phyloP scores from a whole-genome alignment of 108 stramenopile species.

The Nannochloropsis gaditana region DNA sequence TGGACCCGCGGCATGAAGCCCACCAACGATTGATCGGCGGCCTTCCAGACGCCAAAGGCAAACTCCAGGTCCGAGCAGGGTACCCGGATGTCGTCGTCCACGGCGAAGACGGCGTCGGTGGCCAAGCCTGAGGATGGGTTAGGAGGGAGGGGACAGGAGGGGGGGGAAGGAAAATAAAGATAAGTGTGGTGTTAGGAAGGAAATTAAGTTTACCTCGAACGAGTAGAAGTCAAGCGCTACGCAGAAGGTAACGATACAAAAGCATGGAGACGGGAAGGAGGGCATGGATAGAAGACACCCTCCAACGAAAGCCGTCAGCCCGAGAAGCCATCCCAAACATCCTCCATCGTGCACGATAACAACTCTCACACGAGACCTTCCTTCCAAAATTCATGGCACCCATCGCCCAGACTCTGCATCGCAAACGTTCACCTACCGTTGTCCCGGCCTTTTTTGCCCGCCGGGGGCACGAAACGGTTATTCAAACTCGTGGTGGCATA shows the following conservation, averaged over 20 bases:
- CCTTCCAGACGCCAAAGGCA: conserved; percentile 43
- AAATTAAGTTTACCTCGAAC: background rate
- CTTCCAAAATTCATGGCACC: too few relatives aligned
- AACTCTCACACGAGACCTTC: background rate
- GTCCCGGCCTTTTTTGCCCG: background rate
- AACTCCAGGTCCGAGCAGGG: conserved; percentile 44
- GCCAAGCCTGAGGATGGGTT: background rate
- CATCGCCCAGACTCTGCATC: too few relatives aligned
- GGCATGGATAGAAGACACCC: background rate
- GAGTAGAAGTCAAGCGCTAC: background rate
- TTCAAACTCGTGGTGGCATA: conserved; percentile 37
- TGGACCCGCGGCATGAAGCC: background rate
- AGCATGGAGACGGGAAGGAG: too few relatives aligned
- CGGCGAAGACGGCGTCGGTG: conserved; percentile 52
- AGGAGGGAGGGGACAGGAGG: background rate
- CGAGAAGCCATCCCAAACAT: background rate
- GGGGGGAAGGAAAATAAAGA: background rate
- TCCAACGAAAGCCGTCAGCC: background rate
- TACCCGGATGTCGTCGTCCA: conserved; percentile 53
- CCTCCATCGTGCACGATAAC: background rate
- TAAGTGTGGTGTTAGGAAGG: too few relatives aligned
- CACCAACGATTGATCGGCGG: background rate
- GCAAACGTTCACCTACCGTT: background rate
- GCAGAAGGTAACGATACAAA: background rate
- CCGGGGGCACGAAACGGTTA: conserved; percentile 21